Evolutionary conservation across 768 basidiomycete genomes (phyloP).

Genomic region (Tricholoma hemisulphureum): DNA sequence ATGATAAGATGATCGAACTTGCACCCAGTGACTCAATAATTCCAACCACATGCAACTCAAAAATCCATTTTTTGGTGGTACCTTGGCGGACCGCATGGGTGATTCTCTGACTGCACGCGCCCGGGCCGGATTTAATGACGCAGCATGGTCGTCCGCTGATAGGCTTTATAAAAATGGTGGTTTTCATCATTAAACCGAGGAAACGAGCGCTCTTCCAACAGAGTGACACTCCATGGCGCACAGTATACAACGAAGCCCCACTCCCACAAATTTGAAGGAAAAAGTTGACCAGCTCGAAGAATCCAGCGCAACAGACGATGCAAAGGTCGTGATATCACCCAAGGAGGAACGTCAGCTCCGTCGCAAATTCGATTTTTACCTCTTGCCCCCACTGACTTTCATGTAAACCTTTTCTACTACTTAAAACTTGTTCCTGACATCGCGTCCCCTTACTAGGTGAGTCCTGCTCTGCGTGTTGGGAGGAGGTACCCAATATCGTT

Average conservation of each 20-base stretch:
- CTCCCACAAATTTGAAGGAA: slow-evolving; percentile 19
- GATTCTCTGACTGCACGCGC: too few species aligned
- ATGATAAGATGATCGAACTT: not conserved
- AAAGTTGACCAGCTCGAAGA: slow-evolving; percentile 19
- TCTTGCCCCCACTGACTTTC: slow-evolving; percentile 43
- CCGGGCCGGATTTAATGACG: too few species aligned
- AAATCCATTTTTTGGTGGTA: too few species aligned
- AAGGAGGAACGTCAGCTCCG: slow-evolving; percentile 28
- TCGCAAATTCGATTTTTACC: slow-evolving; percentile 41
- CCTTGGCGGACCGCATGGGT: too few species aligned
- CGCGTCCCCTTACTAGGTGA: slow-evolving; percentile 1
- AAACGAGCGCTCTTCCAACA: too few species aligned
- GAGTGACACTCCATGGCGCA: too few species aligned
- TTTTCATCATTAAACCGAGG: too few species aligned
- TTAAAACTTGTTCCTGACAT: not conserved
- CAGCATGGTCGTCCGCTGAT: too few species aligned
- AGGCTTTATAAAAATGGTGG: too few species aligned
- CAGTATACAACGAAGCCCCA: not conserved
- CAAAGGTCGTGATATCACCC: slow-evolving; percentile 14
- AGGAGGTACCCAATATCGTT: not conserved
- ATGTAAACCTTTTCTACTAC: slow-evolving; percentile 29
- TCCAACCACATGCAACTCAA: not conserved
- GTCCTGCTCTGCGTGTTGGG: not conserved
- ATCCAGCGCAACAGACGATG: slow-evolving; percentile 3
- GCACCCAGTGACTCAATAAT: not conserved